Base-by-base conservation (phyloP, 306 rosid species). In the Abrus precatorius region DNA sequence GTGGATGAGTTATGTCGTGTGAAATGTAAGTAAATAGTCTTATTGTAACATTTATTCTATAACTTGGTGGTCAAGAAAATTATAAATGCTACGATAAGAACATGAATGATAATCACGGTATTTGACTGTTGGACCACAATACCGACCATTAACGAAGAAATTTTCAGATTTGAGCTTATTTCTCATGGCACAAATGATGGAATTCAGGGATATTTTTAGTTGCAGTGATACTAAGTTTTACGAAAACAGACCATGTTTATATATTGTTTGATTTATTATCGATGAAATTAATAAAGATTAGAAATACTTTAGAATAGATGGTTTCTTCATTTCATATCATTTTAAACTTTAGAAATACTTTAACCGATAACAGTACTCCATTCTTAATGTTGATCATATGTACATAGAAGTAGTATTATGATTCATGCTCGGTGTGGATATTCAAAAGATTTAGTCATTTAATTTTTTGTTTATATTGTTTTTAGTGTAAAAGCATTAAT, bases 121-220 rank as follows among this genome's bases (percentile, higher is more conserved):
- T 73, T 43, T 65, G 61, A 73, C 75, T 8, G 2, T n/a, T 64
- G 11, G 28, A 72, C 38, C 47, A 6, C 13, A 36, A 62, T 29
- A 64, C 55, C 62, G 59, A 63, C 62, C 56, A 13, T 50, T 63
- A 11, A 50, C 14, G 11, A 43, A 38, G 75, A 65, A 14, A 60
- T 60, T 20, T 20, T 60, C 30, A 81, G 59, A 65, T 81, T 80
- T 61, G 56, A 40, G 47, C 66, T 29, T 50, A 56, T 69, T 60
- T 55, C 28, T 33, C 5, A 41, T 1, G 20, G 30, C n/a, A 66
- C 29, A 30, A 38, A 40, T 48, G 57, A 27, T 34, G 28, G 61
- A 36, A 48, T 9, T 45, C 50, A 2, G 9, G 47, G 8, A 76
- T 69, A 50, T 11, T 57, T 77, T 54, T 54, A 32, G 45, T 53